These are phyloP conservation scores for carrot (Daucus carota) DNA, from an alignment of 129 eudicot species.

Conservation along the genomic window DNA sequence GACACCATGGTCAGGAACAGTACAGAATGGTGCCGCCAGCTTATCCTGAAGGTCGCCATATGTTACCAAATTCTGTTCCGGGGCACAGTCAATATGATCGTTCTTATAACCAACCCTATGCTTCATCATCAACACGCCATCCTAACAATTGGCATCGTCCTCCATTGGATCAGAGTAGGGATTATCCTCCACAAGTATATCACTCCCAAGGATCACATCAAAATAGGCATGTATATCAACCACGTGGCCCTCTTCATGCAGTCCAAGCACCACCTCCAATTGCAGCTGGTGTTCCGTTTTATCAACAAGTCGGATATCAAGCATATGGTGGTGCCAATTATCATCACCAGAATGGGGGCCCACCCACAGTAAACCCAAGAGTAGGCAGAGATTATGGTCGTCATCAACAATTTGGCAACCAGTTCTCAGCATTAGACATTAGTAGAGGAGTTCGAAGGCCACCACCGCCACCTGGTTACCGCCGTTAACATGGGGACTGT, in stretches of 20 bases:
- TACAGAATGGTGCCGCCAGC: constrained; percentile 21
- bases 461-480: constrained; percentile 38
- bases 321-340: constrained; percentile 19
- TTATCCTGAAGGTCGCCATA: constrained; percentile 24
- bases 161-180: constrained; percentile 18
- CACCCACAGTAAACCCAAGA: constrained; percentile 31
- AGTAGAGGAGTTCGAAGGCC: constrained; percentile 38
- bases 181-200: constrained; percentile 25
- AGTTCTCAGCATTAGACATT: constrained; percentile 59
- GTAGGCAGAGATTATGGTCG: constrained; percentile 32
- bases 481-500: constrained; percentile 18
- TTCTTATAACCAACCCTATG: constrained; percentile 25
- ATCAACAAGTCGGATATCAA: constrained; percentile 24
- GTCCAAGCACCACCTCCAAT: constrained; percentile 7
- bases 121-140: constrained; percentile 20
- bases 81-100: constrained; percentile 16
- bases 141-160: constrained; percentile 26
- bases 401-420: constrained; percentile 57
- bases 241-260: constrained; percentile 20
- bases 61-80: not conserved
- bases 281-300: constrained; percentile 17
- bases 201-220: constrained; percentile 24
- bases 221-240: constrained; percentile 28
- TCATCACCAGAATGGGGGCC: constrained; percentile 22
- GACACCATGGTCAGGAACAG: constrained; percentile 30